A percentile compares a stretch with the other conserved stretches of the same genome.
phyloP scores from a whole-genome alignment of 1,139 yeast species.

The Protomyces inundatus region DNA sequence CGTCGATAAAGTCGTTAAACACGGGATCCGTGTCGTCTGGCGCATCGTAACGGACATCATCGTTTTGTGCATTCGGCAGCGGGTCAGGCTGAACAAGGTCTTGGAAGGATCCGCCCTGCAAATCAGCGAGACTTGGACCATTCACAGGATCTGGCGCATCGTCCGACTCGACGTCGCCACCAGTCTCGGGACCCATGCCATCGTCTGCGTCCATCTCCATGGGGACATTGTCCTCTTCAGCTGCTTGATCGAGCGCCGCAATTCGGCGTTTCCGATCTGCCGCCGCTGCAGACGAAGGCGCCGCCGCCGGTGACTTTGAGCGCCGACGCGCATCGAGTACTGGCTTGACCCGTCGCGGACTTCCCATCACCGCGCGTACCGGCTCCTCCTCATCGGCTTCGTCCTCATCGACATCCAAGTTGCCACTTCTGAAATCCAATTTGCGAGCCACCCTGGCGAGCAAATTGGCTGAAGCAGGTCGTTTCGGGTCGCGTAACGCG shows the following conservation, averaged over 20 bases:
- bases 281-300: not conserved
- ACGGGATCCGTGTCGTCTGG: not conserved
- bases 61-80: not conserved
- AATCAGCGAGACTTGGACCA: not conserved
- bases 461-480: not conserved
- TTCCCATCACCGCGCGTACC: not conserved
- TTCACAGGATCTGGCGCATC: not conserved
- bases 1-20: constrained; percentile 7
- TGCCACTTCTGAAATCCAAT: constrained; percentile 23
- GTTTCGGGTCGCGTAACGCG: constrained; percentile 1
- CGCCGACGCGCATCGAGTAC: not conserved
- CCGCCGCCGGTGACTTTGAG: not conserved
- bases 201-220: not conserved
- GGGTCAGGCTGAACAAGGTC: not conserved
- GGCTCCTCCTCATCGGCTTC: not conserved
- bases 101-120: not conserved
- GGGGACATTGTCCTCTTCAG: not conserved
- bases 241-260: not conserved
- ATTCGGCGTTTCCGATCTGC: not conserved
- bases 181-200: not conserved
- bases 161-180: not conserved
- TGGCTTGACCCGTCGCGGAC: not conserved
- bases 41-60: not conserved
- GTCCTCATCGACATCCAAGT: constrained; percentile 4
- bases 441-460: constrained; percentile 26